Base-by-base conservation (phyloP, 2,329 filamentous ascomycete genomes). In the Achaetomium macrosporum region DNA sequence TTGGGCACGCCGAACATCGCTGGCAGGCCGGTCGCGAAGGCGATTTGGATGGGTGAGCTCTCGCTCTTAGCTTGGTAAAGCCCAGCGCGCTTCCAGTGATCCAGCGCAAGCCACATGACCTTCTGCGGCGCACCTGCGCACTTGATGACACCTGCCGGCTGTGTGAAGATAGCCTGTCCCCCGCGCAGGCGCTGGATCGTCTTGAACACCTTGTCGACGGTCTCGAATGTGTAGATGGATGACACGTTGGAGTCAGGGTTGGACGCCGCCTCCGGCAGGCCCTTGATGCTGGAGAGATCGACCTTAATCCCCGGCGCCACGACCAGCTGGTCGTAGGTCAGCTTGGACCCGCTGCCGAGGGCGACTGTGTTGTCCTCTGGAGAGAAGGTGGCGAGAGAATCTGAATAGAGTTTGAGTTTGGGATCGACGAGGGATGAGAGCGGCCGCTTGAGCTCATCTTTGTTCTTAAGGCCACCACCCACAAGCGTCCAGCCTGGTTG, bases 401-500 rank as follows among this genome's bases (percentile, higher is more conserved):
- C 67, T 53, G 75, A 72, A 70, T 86, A 86, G 60, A 83, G 75
- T 61, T 78, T 78, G 56, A 87, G 66, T 61, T 82, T 82, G n/a
- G 77, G 65, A 59, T 84, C 76, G 8, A 86, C 66, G 45, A 86
- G 64, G 44, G 68, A 68, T 5, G 69, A 61, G 37, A 85, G 63
- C 1, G 76, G 76, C 51, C 69, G 67, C 43, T 76, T 74, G 51
- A 86, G 68, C 20, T 83, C 75, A 57, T 83, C 71, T 63, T 82
- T 83, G 43, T 71, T 76, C 67, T 85, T 85, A 37, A 87, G 72
- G 3, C 83, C 83, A 37, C 79, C 82, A 41, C 83, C 83, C 2
- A 86, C 83, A 1, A 87, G 72, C 2, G 84, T 87, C 83, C 83
- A 87, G 50, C 83, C 83, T 1, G 83, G 82, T 31, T 87, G 83